Conservation (phyloP, 2,329 filamentous ascomycete genomes). For the Achaetomium macrosporum region DNA sequence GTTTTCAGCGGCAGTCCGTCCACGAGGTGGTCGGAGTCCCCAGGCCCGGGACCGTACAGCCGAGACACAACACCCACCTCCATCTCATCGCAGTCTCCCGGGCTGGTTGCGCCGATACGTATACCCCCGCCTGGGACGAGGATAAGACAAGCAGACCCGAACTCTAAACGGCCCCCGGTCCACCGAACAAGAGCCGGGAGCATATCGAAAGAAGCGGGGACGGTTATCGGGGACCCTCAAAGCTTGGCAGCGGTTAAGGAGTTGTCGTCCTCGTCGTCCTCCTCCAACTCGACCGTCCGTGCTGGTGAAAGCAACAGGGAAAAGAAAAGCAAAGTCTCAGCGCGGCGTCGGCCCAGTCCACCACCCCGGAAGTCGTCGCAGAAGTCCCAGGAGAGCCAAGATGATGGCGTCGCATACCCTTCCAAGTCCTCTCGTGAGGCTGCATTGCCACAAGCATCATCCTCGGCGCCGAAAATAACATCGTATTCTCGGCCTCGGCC, state of each 20-base stretch:
- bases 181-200: conserved; percentile 53
- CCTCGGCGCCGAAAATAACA: conserved; percentile 22
- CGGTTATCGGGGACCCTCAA: conserved; percentile 43
- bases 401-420: conserved; percentile 36
- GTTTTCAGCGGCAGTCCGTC: conserved; percentile 66
- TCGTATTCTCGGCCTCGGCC: conserved; percentile 25
- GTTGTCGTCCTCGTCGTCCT: conserved; percentile 66
- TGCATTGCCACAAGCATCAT: conserved; percentile 22
- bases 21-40: conserved; percentile 68
- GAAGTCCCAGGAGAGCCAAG: conserved; percentile 40
- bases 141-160: conserved; percentile 49
- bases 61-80: conserved; percentile 74
- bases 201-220: conserved; percentile 45
- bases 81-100: conserved; percentile 68
- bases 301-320: conserved; percentile 43
- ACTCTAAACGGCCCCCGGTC: conserved; percentile 53
- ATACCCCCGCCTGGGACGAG: conserved; percentile 39
- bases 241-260: conserved; percentile 63
- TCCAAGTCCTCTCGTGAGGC: conserved; percentile 33
- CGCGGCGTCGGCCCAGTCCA: conserved; percentile 52
- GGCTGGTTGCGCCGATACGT: conserved; percentile 46
- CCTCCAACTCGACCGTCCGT: conserved; percentile 63
- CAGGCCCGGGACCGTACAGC: conserved; percentile 63
- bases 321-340: conserved; percentile 39
- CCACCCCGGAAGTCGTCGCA: conserved; percentile 58